Evolutionary conservation across 2,329 filamentous ascomycete genomes (phyloP), one percentile per base, ranked within the genome.

Genomic region (Capronia epimyces): DNA sequence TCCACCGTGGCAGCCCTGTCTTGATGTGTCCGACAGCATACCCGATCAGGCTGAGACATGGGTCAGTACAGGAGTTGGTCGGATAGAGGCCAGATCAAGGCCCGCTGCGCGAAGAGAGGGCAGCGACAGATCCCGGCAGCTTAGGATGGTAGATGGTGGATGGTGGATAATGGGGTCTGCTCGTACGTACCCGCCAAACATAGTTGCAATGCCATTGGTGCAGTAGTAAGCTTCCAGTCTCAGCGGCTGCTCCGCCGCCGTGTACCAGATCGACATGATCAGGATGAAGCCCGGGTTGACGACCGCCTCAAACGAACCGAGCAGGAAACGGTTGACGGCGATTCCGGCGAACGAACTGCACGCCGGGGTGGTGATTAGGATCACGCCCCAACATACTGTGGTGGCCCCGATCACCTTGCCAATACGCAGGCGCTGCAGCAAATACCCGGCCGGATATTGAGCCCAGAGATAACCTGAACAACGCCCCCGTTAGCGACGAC

Each of bases 121-220:
- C 27, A 29, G 27, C 27, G 27, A 29, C n/a, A n/a, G n/a, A n/a
- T n/a, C n/a, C n/a, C n/a, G n/a, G n/a, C n/a, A n/a, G n/a, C n/a
- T n/a, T n/a, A n/a, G n/a, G n/a, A n/a, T n/a, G 25, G 25, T 27
- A 10, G 25, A 27, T 27, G 5, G 10, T 6, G 25, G 25, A 10
- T 6, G 25, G 25, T 27, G 5, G 25, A 6, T 27, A 10, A 5
- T 27, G 25, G 25, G 25, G 25, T 27, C 72, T 22, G 13, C 10
- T 21, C 7, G 72, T 82, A 82, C 15, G 81, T 64, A 64, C 31
- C 74, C 78, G n/a, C 80, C 80, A 48, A 82, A 78, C 74, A 81
- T 80, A 10, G 77, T 80, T 2, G 78, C 79, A 10, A 82, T 69
- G 2, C 80, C 80, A 56, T 82, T 81, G 1, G 75, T 78, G 52